Base-by-base conservation (phyloP, 805 yeast species). In the Candida sakaeoensis region DNA sequence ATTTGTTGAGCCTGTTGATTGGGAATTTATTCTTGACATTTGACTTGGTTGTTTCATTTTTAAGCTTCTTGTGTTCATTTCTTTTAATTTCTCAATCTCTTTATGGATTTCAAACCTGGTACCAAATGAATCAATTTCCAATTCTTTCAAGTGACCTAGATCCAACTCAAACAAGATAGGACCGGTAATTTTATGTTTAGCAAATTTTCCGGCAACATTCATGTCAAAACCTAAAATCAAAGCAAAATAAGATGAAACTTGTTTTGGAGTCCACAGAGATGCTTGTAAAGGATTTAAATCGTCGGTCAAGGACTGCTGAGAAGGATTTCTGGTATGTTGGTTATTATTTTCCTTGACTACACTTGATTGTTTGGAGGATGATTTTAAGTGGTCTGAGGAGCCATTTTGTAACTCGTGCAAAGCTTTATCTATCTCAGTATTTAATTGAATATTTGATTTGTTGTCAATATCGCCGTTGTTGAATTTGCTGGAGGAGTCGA, bases 51-150 rank as follows among this genome's bases (percentile, higher is more conserved):
- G 50, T 43, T 41, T 41, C n/a, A 33, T 12, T 28, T 35, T 40
- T 9, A 23, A 26, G 14, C 33, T 36, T 25, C 39, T 35, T 16
- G 33, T 8, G 26, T 29, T 18, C 19, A 43, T 49, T 40, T 58
- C 54, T 43, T 70, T 71, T 51, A 84, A 65, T 26, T 79, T 75
- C 57, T 87, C 95, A 51, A 93, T 91, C 57, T 87, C 95, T 55
- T 88, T 89, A 61, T 79, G 82, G 34, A 93, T 78, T 58, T 90
- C 96, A 61, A 89, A 93, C 47, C 99, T 75, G 0, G 96, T 90
- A 19, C 99, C 99, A 65, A 93, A 93, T 3, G 95, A 85, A 36
- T 79, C 73, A 38, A 93, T 91, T 41, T 90, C 99, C 42, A 93
- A 68, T 60, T 93, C 99, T 58, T 91, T 93, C 53, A 93, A 72